Percentiles rank a stretch among this genome's conserved stretches.
Evolutionary conservation across 192 early-diverging fungal genomes (phyloP).

Genomic region (Gamsiella multidivaricata): DNA sequence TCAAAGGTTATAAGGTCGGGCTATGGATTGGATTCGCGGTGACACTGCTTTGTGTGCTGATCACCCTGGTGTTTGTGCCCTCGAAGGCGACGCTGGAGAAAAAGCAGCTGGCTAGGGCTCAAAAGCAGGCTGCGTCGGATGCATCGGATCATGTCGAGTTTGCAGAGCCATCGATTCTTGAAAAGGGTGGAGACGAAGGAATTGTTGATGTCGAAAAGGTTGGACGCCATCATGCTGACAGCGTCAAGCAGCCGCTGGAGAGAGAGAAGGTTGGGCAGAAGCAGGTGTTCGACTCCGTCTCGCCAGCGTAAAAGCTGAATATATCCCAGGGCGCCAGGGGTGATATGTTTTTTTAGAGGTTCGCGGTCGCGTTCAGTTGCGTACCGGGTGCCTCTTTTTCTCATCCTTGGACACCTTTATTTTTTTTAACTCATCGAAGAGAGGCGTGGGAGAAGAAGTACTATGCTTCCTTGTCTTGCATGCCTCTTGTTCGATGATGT

Average conservation of each 20-base stretch:
- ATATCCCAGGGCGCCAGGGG: not conserved
- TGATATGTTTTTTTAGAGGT: conserved; percentile 44
- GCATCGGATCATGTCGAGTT: not conserved
- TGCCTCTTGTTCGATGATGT: not conserved
- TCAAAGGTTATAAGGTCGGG: conserved; percentile 48
- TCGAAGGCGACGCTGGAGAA: conserved; percentile 43
- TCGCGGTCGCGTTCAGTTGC: not conserved
- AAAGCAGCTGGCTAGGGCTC: conserved; percentile 26
- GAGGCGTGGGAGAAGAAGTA: no score
- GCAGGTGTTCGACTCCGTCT: not conserved
- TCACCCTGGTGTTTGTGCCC: conserved; percentile 48
- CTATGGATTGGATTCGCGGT: conserved; percentile 51
- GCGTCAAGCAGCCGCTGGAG: not conserved
- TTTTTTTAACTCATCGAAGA: no score
- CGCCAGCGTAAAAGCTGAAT: not conserved
- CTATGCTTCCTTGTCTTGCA: no score
- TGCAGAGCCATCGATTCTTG: not conserved
- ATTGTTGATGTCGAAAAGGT: not conserved
- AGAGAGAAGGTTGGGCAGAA: not conserved
- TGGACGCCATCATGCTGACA: not conserved
- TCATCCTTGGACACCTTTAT: conserved; percentile 14
- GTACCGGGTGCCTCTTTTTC: conserved; percentile 22
- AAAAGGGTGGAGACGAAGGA: not conserved
- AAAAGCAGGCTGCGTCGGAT: not conserved
- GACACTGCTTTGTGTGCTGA: conserved; percentile 37